Evolutionary conservation across 108 stramenopile species (phyloP).

Genomic region (Mediolabrus comicus): DNA sequence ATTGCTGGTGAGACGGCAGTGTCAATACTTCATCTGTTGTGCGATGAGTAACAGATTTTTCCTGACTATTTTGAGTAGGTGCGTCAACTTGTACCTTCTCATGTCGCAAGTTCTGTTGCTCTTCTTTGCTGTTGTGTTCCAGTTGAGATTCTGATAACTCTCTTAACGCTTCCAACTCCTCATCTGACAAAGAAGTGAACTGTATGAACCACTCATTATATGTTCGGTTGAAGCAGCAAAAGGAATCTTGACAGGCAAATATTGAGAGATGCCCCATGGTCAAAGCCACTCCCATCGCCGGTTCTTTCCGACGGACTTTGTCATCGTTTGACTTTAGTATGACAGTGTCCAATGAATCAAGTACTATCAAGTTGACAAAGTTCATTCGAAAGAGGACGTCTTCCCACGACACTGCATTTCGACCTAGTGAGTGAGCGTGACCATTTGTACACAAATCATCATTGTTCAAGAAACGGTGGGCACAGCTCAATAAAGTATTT

Average conservation of each 20-base stretch:
- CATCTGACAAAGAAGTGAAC: slow-evolving; percentile 49
- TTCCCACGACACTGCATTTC: slow-evolving; percentile 32
- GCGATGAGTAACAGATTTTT: neutral
- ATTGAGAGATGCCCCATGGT: slow-evolving; percentile 56
- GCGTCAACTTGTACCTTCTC: neutral
- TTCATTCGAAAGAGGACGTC: slow-evolving; percentile 54
- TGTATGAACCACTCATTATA: slow-evolving; percentile 64
- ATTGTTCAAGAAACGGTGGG: slow-evolving; percentile 22
- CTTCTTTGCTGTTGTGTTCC: neutral
- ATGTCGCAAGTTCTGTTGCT: neutral
- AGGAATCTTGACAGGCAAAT: slow-evolving; percentile 78
- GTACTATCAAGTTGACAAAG: slow-evolving; percentile 56
- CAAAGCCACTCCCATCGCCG: slow-evolving; percentile 38
- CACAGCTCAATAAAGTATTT: slow-evolving; percentile 50
- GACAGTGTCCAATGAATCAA: slow-evolving; percentile 64
- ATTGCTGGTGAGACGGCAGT: neutral
- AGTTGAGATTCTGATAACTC: slow-evolving; percentile 19
- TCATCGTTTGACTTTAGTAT: slow-evolving; percentile 19
- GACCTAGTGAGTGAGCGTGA: neutral
- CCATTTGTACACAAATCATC: slow-evolving; percentile 14
- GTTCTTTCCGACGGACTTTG: slow-evolving; percentile 22
- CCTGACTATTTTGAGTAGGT: neutral
- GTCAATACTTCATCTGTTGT: neutral
- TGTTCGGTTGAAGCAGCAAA: slow-evolving; percentile 61
- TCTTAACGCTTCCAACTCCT: slow-evolving; percentile 40